Base-by-base conservation (phyloP, 495 filamentous ascomycete genomes). In the Daldinia vernicosa region DNA sequence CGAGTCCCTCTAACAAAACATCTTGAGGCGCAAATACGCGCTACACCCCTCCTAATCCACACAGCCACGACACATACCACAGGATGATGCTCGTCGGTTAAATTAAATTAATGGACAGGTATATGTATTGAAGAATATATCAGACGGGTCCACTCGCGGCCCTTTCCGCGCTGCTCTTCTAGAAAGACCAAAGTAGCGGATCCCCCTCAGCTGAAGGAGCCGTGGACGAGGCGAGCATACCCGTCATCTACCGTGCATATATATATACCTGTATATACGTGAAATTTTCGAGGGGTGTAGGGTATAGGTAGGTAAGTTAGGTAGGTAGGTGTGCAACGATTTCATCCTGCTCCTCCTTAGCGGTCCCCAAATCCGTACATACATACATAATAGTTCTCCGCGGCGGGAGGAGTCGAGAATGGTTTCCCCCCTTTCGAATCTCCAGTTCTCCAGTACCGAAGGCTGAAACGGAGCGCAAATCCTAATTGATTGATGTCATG, bases 171-270 rank as follows among this genome's bases (percentile, higher is more conserved):
- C 27, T 30, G 26, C 55, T 22, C 50, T 65, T 69, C 65, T 72
- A 69, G 65, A 72, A 72, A 51, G 59, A 28, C 39, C 19, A 47
- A 17, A 52, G 40, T 40, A 51, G 37, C 19, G 39, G 33, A 63
- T 63, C 50, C 14, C 55, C 53, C 43, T 66, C 62, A 71, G 69
- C 69, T 71, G 63, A 67, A 35, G n/a, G 24, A 26, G 53, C 59
- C 22, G 32, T 63, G 51, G 47, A 60, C 52, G 51, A 71, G 63
- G 63, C 69, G 69, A 67, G 58, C 26, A 19, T 43, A n/a, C 28
- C 37, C 43, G 43, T 47, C 43, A 19, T 47, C 17, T 24, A 47
- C 17, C 8, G 26, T 45, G 51, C 33, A 61, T 47, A 47, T 17
- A 27, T 62, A 8, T n/a, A 17, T 15, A n/a, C 19, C 15, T 47